Conservation (phyloP, 106 monocot genomes). For the Narthecium ossifragum region DNA sequence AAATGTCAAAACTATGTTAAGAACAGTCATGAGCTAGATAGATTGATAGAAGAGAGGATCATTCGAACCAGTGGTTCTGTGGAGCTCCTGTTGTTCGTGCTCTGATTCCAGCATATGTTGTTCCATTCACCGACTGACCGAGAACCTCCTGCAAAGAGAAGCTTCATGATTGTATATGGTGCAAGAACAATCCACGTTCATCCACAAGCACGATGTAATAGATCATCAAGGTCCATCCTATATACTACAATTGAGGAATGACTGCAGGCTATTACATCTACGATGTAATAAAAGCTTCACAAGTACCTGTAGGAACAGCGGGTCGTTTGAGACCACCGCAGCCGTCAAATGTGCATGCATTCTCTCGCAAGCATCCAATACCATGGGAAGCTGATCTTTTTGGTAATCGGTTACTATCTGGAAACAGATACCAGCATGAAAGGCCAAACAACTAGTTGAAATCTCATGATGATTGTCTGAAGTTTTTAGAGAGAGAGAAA, state of each 20-base stretch:
- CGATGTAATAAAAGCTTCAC: not conserved
- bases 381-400: constrained; percentile 54
- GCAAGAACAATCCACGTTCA: no score
- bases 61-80: constrained; percentile 85
- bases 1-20: not conserved
- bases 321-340: constrained; percentile 93
- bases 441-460: no score
- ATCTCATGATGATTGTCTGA: no score
- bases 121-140: constrained; percentile 83
- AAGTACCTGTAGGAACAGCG: constrained; percentile 76
- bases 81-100: constrained; percentile 98
- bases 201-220: no score
- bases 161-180: no score
- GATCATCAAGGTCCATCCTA: no score
- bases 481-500: no score
- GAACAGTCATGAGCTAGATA: not conserved
- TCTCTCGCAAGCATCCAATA: constrained; percentile 83
- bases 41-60: not conserved
- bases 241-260: no score
- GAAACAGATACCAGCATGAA: no score
- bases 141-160: constrained; percentile 63
- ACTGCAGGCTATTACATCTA: no score
- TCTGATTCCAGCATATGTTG: constrained; percentile 91
- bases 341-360: constrained; percentile 98
- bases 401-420: constrained; percentile 83